A percentile compares a stretch with the other conserved stretches of the same genome.
Evolutionary conservation across 2,329 filamentous ascomycete genomes (phyloP).

Genomic region (Diaporthe sp.): DNA sequence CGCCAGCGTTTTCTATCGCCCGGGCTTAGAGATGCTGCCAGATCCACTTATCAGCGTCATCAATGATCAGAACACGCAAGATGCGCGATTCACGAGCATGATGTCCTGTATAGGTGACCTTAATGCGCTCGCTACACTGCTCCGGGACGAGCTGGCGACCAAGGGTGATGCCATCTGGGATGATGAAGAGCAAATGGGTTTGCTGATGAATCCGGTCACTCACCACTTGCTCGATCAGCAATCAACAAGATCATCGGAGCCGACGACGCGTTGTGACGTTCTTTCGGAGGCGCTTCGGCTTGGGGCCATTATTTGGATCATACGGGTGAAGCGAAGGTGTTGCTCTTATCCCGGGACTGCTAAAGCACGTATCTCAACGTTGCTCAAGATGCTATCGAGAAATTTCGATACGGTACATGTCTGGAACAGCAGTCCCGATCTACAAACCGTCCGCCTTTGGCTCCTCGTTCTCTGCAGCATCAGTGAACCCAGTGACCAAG

Average conservation of each 20-base stretch:
- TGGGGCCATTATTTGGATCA: constrained; percentile 7
- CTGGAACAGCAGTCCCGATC: constrained; percentile 3
- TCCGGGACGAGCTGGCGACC: neutral
- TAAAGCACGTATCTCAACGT: neutral
- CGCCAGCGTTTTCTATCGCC: neutral
- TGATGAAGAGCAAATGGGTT: constrained; percentile 2
- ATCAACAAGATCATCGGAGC: neutral
- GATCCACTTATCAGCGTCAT: neutral
- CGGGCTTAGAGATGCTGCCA: neutral
- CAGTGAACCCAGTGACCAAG: neutral
- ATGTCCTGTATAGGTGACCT: constrained; percentile 1
- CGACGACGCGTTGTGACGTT: neutral
- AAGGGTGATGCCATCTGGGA: constrained; percentile 8
- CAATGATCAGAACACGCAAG: neutral
- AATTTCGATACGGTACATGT: neutral
- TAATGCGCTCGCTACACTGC: neutral
- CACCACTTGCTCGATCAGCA: neutral
- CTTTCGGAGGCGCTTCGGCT: constrained; percentile 10
- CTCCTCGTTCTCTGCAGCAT: constrained; percentile 15
- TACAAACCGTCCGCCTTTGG: constrained; percentile 1
- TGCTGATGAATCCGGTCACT: constrained; percentile 1
- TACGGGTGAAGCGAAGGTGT: constrained; percentile 8
- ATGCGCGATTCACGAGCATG: neutral
- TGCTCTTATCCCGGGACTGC: constrained; percentile 7
- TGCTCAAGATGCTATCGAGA: neutral